Evolutionary conservation across 2,329 filamentous ascomycete genomes (phyloP).

Genomic region (Trichoderma oligosporum): DNA sequence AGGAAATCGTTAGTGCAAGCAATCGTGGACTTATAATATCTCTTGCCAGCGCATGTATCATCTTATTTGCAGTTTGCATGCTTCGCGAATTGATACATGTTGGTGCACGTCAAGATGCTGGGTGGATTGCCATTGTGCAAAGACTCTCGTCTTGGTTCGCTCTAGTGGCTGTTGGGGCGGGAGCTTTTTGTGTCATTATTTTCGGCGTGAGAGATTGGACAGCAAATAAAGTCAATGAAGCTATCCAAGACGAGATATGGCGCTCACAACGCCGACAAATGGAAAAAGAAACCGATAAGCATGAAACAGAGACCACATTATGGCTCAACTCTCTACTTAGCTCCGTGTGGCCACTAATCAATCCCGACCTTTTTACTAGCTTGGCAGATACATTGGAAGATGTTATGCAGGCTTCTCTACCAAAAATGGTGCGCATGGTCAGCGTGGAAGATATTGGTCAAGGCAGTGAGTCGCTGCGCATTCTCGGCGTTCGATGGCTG

Average conservation of each 20-base stretch:
- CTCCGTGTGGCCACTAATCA: slow-evolving; percentile 70
- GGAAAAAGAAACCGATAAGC: slow-evolving; percentile 38
- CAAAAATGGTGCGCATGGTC: slow-evolving; percentile 67
- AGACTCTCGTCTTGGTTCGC: slow-evolving; percentile 32
- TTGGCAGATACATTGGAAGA: slow-evolving; percentile 70
- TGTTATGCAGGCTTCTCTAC: slow-evolving; percentile 74
- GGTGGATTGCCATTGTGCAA: neutral
- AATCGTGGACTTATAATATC: slow-evolving; percentile 36
- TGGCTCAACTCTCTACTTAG: slow-evolving; percentile 69
- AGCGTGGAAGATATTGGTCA: slow-evolving; percentile 73
- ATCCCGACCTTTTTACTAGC: slow-evolving; percentile 68
- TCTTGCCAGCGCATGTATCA: slow-evolving; percentile 34
- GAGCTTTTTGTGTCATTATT: neutral
- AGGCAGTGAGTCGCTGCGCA: slow-evolving; percentile 66
- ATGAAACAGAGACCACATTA: slow-evolving; percentile 59
- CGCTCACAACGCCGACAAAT: slow-evolving; percentile 56
- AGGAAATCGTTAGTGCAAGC: slow-evolving; percentile 32
- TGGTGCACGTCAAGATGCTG: slow-evolving; percentile 7
- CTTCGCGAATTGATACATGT: slow-evolving; percentile 22
- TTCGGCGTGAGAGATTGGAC: slow-evolving; percentile 55
- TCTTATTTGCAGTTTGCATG: slow-evolving; percentile 29
- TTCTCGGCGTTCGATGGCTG: slow-evolving; percentile 68
- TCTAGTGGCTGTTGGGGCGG: slow-evolving; percentile 28
- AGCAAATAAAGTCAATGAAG: slow-evolving; percentile 54
- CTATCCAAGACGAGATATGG: slow-evolving; percentile 69